Conservation (phyloP, 2,329 filamentous ascomycete genomes). For the Monosporascus sp. region DNA sequence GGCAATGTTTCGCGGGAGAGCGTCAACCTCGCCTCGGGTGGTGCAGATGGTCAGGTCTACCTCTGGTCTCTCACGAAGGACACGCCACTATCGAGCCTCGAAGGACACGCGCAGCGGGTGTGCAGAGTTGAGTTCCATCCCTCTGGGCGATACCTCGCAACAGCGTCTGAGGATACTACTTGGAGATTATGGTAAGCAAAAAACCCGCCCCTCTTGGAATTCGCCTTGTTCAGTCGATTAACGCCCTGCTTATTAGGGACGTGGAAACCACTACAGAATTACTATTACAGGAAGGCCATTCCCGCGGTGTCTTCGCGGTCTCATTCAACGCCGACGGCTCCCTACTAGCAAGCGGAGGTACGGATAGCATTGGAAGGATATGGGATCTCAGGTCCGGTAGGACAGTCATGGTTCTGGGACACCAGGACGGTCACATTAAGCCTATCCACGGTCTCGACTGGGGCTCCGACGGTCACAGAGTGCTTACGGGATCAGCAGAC, state of each 20-base stretch:
- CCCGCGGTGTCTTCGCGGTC: constrained; percentile 84
- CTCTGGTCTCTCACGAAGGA: constrained; percentile 87
- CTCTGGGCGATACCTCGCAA: constrained; percentile 82
- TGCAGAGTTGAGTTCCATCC: constrained; percentile 94
- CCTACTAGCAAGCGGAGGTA: constrained; percentile 81
- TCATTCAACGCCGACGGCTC: constrained; percentile 90
- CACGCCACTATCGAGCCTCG: constrained; percentile 74
- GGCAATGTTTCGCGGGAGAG: constrained; percentile 65
- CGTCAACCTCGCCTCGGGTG: constrained; percentile 85
- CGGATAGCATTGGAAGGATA: constrained; percentile 90
- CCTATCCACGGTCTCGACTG: constrained; percentile 93
- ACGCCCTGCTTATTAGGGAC: constrained; percentile 1
- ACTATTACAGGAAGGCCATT: constrained; percentile 88
- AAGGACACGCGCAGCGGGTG: constrained; percentile 80
- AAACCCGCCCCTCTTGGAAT: not conserved
- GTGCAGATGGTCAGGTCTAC: constrained; percentile 80
- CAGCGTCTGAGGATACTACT: constrained; percentile 91
- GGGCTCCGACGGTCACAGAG: constrained; percentile 84
- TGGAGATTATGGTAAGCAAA: constrained; percentile 78
- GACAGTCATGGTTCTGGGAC: constrained; percentile 90
- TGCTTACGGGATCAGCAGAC: constrained; percentile 87
- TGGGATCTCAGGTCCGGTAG: constrained; percentile 93
- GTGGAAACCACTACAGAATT: constrained; percentile 79
- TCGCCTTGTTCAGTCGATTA: constrained; percentile 29
- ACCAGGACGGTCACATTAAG: constrained; percentile 74